Evolutionary conservation across 176 grass and related monocot species (phyloP).

Genomic region (Alloteropsis semialata): DNA sequence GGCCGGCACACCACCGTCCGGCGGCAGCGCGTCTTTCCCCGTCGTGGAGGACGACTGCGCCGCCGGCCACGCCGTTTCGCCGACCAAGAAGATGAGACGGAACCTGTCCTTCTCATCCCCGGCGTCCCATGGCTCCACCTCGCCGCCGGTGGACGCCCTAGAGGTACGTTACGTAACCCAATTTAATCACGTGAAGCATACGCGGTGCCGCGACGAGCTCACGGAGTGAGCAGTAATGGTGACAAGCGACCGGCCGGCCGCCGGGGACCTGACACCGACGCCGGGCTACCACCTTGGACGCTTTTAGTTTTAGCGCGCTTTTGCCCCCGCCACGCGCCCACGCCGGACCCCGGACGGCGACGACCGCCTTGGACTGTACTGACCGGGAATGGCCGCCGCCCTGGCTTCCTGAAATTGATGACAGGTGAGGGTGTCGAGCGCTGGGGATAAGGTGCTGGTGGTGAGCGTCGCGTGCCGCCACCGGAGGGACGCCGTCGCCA

Average conservation of each 20-base stretch:
- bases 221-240: not conserved
- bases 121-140: not conserved
- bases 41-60: not conserved
- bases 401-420: not conserved
- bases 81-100: slow-evolving; percentile 3
- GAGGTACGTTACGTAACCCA: slow-evolving; percentile 23
- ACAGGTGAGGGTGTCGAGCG: slow-evolving; percentile 47
- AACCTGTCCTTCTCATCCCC: not conserved
- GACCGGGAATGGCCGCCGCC: not conserved
- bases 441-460: slow-evolving; percentile 31
- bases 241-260: not conserved
- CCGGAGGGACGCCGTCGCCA: slow-evolving; percentile 44
- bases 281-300: not conserved
- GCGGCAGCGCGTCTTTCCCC: not conserved
- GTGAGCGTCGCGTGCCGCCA: slow-evolving; percentile 53
- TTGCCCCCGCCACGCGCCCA: not conserved
- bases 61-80: not conserved
- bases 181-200: not conserved
- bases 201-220: not conserved
- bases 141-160: slow-evolving; percentile 31
- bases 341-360: not conserved
- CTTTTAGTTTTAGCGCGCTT: not conserved
- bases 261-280: not conserved
- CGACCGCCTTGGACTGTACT: not conserved
- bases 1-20: not conserved